phyloP scores from a whole-genome alignment of 352 stramenopile species.

The Phytopythium kandeliae region DNA sequence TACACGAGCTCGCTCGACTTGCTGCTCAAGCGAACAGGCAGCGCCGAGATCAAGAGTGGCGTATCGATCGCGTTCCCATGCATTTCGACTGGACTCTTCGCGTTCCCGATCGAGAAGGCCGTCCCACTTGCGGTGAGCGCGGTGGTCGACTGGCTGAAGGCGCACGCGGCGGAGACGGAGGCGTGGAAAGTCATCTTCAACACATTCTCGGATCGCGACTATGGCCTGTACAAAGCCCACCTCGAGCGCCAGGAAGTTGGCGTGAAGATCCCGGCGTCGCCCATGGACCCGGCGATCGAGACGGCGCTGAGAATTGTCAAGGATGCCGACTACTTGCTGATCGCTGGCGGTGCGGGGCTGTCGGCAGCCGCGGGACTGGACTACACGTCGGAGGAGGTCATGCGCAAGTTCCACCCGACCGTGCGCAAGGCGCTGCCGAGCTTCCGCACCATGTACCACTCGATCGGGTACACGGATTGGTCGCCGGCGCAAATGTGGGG shows the following conservation, averaged over 20 bases:
- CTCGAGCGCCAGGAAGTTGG: conserved; percentile 13
- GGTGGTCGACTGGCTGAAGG: conserved; percentile 45
- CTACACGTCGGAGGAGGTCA: conserved; percentile 61
- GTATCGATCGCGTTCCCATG: conserved; percentile 52
- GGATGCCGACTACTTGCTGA: conserved; percentile 54
- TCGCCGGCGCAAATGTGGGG: conserved; percentile 42
- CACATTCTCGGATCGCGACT: conserved; percentile 54
- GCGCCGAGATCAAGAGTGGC: conserved; percentile 7
- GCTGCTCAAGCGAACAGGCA: conserved; percentile 19
- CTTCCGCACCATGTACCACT: conserved; percentile 52
- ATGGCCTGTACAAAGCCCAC: conserved; percentile 40
- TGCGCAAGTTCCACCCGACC: conserved; percentile 50
- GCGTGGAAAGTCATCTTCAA: conserved; percentile 68
- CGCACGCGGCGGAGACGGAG: conserved; percentile 18
- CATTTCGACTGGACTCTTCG: conserved; percentile 66
- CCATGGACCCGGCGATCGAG: conserved; percentile 18
- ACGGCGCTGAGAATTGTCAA: conserved; percentile 28
- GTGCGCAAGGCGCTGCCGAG: conserved; percentile 40
- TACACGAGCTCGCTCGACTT: conserved; percentile 48
- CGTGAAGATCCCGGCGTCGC: conserved; percentile 14
- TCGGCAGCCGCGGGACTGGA: conserved; percentile 64
- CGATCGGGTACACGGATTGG: conserved; percentile 49
- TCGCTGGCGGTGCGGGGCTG: conserved; percentile 56
- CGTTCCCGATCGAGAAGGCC: conserved; percentile 50
- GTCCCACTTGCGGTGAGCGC: conserved; percentile 35